A percentile compares a stretch with the other conserved stretches of the same genome.
Conservation (phyloP, 148 eudicot species). For the Gaultheria prostrata region DNA sequence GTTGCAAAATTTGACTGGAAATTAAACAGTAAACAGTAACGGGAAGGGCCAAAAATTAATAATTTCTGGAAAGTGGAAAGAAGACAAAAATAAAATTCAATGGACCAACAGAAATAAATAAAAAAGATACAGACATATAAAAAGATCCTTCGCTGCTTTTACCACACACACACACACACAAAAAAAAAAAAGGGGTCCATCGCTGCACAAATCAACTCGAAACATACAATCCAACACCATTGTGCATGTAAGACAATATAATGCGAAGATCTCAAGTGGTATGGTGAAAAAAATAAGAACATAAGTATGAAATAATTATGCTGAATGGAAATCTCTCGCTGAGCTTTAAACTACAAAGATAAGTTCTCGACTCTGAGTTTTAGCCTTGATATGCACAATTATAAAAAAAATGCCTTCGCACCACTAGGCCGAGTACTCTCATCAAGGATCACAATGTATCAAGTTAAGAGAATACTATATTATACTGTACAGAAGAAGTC, state of each 20-base stretch:
- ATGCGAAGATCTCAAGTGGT: background rate
- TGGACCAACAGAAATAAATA: background rate
- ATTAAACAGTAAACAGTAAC: background rate
- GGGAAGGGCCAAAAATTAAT: background rate
- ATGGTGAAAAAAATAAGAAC: background rate
- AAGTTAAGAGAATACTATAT: background rate
- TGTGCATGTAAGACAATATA: background rate
- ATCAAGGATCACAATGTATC: background rate
- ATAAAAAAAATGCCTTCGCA: background rate
- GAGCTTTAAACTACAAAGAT: background rate
- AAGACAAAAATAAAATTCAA: background rate
- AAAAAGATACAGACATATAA: background rate
- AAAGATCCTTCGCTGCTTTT: background rate
- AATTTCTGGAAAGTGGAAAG: background rate
- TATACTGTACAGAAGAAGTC: no score
- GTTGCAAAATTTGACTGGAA: constrained; percentile 96
- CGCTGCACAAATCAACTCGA: background rate
- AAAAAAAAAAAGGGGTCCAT: background rate
- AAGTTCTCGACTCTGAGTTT: background rate
- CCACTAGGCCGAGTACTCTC: background rate
- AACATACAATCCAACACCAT: background rate
- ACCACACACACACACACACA: no score
- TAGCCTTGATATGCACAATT: background rate
- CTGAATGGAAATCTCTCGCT: no score
- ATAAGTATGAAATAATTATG: background rate